These are phyloP conservation scores for Neurospora sp. DNA, from an alignment of 2,329 filamentous ascomycete species.

Conservation along the genomic window DNA sequence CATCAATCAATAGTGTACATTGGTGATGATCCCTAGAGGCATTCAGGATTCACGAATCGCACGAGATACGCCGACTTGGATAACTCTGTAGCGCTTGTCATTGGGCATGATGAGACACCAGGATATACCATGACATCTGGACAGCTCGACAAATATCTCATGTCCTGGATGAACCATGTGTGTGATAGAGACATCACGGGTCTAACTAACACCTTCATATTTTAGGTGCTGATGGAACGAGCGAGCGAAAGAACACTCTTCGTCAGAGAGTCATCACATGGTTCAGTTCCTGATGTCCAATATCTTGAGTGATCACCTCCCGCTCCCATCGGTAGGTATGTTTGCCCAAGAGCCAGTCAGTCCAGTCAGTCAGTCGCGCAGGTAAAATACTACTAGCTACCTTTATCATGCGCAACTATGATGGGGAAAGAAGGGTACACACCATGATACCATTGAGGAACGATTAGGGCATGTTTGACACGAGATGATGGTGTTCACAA, in stretches of 20 bases:
- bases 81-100: too few species aligned
- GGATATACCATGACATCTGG: too few species aligned
- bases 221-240: neutral
- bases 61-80: too few species aligned
- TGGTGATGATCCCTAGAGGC: neutral
- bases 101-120: too few species aligned
- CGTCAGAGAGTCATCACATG: neutral
- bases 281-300: neutral
- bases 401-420: neutral
- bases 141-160: too few species aligned
- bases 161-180: neutral
- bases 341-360: too few species aligned
- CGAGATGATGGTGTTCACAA: too few species aligned
- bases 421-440: too few species aligned
- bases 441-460: too few species aligned
- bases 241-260: neutral
- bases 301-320: neutral
- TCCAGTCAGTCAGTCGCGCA: too few species aligned
- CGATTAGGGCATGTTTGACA: too few species aligned
- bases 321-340: too few species aligned
- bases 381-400: neutral
- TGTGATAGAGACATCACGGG: neutral
- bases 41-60: neutral
- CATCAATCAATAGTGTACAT: neutral
- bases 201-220: neutral